Conservation (phyloP, 768 basidiomycete species). For the Kwoniella sp. region DNA sequence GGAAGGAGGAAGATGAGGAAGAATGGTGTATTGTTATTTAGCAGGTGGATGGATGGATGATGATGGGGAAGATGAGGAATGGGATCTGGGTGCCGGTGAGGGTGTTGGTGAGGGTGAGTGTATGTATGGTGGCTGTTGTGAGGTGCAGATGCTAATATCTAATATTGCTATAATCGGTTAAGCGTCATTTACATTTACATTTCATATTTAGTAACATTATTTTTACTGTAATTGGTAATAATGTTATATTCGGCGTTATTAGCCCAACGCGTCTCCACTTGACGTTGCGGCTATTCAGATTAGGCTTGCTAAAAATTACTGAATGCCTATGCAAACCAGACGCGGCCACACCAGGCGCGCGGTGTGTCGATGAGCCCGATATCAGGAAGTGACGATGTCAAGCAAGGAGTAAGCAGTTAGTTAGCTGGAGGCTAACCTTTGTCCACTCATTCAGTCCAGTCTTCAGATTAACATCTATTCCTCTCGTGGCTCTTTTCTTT, state of each 20-base stretch:
- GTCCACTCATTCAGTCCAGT: not conserved
- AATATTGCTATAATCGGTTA: not conserved
- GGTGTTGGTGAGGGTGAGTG: not conserved
- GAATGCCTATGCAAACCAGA: too few relatives aligned
- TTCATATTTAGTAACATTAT: too few relatives aligned
- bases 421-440: not conserved
- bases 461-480: not conserved
- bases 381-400: not conserved
- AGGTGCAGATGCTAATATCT: too few relatives aligned
- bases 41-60: not conserved
- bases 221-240: slow-evolving; percentile 16
- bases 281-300: not conserved
- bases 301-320: not conserved
- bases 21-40: not conserved
- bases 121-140: not conserved
- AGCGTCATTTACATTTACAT: too few relatives aligned
- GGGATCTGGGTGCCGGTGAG: too few relatives aligned
- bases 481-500: too few relatives aligned
- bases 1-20: not conserved
- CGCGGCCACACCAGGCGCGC: not conserved
- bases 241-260: slow-evolving; percentile 11
- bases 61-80: not conserved
- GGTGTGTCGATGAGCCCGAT: not conserved
- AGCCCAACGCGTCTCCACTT: not conserved
- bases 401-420: not conserved